phyloP scores from a whole-genome alignment of 73 alveolate genomes.

The Paramecium pentaurelia region DNA sequence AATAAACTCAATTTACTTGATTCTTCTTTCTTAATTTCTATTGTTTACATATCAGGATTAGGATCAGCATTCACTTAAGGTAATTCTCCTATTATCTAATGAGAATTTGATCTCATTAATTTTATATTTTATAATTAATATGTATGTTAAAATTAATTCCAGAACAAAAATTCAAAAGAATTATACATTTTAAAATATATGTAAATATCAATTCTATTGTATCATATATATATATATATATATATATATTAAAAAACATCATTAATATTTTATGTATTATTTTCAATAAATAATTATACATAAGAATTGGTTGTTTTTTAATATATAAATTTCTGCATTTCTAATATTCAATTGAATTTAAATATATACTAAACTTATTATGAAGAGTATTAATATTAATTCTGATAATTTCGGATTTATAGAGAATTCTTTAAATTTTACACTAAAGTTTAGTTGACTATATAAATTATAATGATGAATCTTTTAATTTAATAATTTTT shows the following conservation, averaged over 20 bases:
- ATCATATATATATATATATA: no score
- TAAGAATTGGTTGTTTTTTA: no score
- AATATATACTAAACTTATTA: no score
- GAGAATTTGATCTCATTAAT: constrained; percentile 19
- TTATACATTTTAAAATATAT: background rate
- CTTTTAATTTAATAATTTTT: background rate
- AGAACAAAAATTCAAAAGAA: background rate
- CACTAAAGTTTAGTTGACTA: background rate
- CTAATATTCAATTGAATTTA: no score
- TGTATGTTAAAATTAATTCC: background rate
- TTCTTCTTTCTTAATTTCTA: constrained; percentile 4
- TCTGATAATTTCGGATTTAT: background rate
- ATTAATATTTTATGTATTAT: no score
- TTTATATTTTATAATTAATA: background rate
- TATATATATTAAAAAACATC: no score
- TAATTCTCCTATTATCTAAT: background rate
- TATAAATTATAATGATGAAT: background rate
- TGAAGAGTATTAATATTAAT: background rate
- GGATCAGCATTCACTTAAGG: constrained; percentile 43
- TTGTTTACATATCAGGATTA: constrained; percentile 26
- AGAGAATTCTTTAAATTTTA: background rate
- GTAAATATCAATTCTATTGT: no score
- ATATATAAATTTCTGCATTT: no score
- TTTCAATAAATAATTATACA: no score
- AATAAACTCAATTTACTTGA: background rate